Conservation (phyloP, 2,329 filamentous ascomycete species). For the Simplicillium sp. region DNA sequence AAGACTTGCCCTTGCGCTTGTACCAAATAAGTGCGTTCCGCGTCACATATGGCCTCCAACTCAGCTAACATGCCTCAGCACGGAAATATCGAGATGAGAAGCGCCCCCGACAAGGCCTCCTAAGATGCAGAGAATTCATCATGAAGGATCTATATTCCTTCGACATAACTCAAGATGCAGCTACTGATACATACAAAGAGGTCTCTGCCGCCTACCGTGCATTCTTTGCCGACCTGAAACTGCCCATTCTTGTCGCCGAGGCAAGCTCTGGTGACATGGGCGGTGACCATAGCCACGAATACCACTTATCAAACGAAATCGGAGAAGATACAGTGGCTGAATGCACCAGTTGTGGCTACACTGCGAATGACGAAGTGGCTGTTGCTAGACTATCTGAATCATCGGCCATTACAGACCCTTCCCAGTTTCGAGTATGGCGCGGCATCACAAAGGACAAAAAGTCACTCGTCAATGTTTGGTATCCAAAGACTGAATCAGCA, state of each 20-base stretch:
- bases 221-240: conserved; percentile 72
- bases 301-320: conserved; percentile 69
- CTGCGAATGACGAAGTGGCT: conserved; percentile 84
- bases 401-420: conserved; percentile 1
- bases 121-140: conserved; percentile 82
- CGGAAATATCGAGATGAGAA: conserved; percentile 93
- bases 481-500: conserved; percentile 29
- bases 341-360: conserved; percentile 64
- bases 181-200: conserved; percentile 68
- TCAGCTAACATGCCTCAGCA: conserved; percentile 34
- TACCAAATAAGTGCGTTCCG: conserved; percentile 71
- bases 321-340: conserved; percentile 81
- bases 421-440: conserved; percentile 39
- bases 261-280: conserved; percentile 97
- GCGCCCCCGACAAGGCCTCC: conserved; percentile 75
- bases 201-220: conserved; percentile 65
- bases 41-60: too few species aligned
- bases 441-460: conserved; percentile 59
- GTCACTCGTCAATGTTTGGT: conserved; percentile 62
- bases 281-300: conserved; percentile 87
- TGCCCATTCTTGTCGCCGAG: conserved; percentile 77
- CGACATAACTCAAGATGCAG: conserved; percentile 57
- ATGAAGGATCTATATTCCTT: conserved; percentile 99
- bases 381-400: conserved; percentile 15
- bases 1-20: conserved; percentile 72